Evolutionary conservation across 148 eudicot species (phyloP).

Genomic region (Pharnaceum exiguum): DNA sequence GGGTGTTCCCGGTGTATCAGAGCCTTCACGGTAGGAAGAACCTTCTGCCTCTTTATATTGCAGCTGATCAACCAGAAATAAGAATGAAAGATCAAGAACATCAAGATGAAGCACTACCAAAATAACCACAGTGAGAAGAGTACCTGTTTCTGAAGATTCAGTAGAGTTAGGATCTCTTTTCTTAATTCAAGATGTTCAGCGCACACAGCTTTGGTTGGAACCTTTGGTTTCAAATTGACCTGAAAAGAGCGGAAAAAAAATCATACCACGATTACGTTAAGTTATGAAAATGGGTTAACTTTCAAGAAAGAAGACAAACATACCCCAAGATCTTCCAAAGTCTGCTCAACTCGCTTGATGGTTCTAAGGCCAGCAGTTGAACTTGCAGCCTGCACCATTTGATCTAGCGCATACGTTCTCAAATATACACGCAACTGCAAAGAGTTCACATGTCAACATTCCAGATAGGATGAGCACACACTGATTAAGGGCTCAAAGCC

Average conservation of each 20-base stretch:
- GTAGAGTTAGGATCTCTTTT: conserved; percentile 80
- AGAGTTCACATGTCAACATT: conserved; percentile 1
- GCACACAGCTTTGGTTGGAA: conserved; percentile 95
- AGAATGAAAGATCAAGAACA: conserved; percentile 6
- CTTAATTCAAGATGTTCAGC: conserved; percentile 96
- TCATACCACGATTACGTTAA: neutral
- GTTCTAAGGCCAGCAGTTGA: conserved; percentile 94
- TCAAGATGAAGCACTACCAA: neutral
- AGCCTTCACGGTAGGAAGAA: conserved; percentile 76
- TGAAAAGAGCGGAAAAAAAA: conserved; percentile 19
- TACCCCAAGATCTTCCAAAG: conserved; percentile 98
- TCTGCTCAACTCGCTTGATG: conserved; percentile 91
- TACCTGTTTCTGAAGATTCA: conserved; percentile 97
- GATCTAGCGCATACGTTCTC: conserved; percentile 87
- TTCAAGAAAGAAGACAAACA: conserved; percentile 27
- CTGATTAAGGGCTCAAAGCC: conserved; percentile 2
- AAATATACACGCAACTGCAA: conserved; percentile 88
- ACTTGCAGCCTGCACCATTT: conserved; percentile 98
- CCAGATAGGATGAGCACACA: neutral
- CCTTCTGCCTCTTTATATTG: conserved; percentile 92
- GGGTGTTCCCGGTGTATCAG: conserved; percentile 70
- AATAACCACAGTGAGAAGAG: neutral
- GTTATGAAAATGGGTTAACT: neutral
- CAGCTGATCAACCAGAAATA: conserved; percentile 41
- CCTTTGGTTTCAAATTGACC: conserved; percentile 96